These are phyloP conservation scores for Microbotryomycetes sp. DNA, from an alignment of 1,284 basidiomycete species.

Conservation along the genomic window DNA sequence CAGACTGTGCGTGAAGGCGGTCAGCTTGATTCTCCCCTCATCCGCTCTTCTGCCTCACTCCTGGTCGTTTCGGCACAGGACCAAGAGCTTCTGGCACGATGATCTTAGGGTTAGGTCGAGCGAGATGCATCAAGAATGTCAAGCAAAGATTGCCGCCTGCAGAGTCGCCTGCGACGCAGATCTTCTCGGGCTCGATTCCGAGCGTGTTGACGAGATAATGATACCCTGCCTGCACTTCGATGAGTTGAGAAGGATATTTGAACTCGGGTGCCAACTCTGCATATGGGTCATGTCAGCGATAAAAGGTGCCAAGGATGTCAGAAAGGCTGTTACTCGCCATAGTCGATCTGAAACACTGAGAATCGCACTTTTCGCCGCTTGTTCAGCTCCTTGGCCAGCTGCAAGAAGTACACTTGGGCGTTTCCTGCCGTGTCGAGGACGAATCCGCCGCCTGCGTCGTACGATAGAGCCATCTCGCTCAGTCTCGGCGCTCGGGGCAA, in stretches of 20 bases:
- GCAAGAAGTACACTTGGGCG: background rate
- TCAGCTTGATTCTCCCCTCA: background rate
- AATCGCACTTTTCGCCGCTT: background rate
- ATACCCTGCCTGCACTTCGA: conserved; percentile 58
- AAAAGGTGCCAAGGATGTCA: no score
- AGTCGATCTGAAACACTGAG: conserved; percentile 20
- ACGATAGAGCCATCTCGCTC: background rate
- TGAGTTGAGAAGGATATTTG: conserved; percentile 50
- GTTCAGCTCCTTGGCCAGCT: conserved; percentile 8
- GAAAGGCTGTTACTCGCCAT: conserved; percentile 9
- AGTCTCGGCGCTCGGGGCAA: background rate
- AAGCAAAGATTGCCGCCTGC: conserved; percentile 59
- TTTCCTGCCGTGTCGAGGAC: conserved; percentile 11
- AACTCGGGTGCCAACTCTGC: conserved; percentile 22
- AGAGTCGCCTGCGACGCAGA: conserved; percentile 59
- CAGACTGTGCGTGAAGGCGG: conserved; percentile 3
- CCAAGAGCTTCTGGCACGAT: conserved; percentile 9
- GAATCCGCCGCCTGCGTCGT: background rate
- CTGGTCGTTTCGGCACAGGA: conserved; percentile 7
- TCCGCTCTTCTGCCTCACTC: background rate
- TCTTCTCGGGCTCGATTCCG: conserved; percentile 50
- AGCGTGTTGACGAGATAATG: conserved; percentile 50
- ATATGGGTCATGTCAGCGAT: no score
- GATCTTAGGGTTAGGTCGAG: conserved; percentile 11
- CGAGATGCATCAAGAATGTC: conserved; percentile 17